Evolutionary conservation across 2,329 filamentous ascomycete species (phyloP).

Genomic region (Fusarium proliferatum): DNA sequence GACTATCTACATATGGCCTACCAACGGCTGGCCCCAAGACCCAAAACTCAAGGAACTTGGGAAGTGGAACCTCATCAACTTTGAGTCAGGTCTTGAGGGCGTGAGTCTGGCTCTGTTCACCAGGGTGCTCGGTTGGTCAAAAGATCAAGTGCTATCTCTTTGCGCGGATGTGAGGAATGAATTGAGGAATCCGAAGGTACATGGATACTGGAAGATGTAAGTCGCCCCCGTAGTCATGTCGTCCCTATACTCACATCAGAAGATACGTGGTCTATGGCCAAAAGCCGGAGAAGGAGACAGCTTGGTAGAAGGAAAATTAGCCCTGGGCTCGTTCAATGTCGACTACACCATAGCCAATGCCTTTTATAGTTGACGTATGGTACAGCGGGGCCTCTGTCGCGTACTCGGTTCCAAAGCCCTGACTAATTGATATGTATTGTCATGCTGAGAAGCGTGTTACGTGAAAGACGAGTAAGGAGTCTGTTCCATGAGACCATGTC

Average conservation of each 20-base stretch:
- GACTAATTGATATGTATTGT: too few species aligned
- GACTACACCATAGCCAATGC: neutral
- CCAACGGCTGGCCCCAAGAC: conserved; percentile 29
- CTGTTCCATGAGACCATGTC: neutral
- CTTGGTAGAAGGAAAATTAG: neutral
- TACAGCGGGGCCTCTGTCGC: too few species aligned
- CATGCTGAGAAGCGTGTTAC: neutral
- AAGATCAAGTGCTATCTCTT: conserved; percentile 12
- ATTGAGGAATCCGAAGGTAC: conserved; percentile 14
- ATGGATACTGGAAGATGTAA: conserved; percentile 22
- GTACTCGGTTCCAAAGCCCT: too few species aligned
- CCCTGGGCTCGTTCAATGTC: rapidly evolving
- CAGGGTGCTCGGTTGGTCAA: conserved; percentile 16
- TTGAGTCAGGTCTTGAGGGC: conserved; percentile 21
- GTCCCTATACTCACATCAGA: rapidly evolving
- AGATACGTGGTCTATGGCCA: conserved; percentile 11
- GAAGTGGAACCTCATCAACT: conserved; percentile 27
- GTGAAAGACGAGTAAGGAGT: neutral
- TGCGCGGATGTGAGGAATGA: conserved; percentile 19
- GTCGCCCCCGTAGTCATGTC: rapidly evolving
- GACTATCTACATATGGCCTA: conserved; percentile 33
- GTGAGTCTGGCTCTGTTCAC: conserved; percentile 32
- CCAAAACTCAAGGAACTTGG: conserved; percentile 36
- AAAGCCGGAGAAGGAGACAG: neutral
- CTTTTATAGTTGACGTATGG: neutral